Evolutionary conservation across 2,329 filamentous ascomycete genomes (phyloP).

Genomic region (Neophaeococcomyces aloes): DNA sequence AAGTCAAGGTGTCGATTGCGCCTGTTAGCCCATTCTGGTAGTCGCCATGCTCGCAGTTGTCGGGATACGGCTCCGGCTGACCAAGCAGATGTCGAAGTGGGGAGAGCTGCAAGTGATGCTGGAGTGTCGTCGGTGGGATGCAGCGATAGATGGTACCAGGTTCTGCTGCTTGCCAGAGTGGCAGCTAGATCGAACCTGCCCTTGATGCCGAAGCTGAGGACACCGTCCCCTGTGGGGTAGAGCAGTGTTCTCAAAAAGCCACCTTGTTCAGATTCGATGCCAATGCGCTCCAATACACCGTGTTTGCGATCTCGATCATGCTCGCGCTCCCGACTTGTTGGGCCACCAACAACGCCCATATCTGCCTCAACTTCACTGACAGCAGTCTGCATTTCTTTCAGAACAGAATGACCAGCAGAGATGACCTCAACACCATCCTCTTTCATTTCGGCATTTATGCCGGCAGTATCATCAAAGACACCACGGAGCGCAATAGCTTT

Average conservation of each 20-base stretch:
- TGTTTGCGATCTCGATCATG: constrained; percentile 72
- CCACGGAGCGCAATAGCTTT: constrained; percentile 84
- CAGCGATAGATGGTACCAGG: constrained; percentile 88
- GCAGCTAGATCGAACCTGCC: constrained; percentile 69
- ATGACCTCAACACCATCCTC: constrained; percentile 77
- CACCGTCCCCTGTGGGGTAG: constrained; percentile 65
- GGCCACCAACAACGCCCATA: constrained; percentile 60
- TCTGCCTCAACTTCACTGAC: constrained; percentile 67
- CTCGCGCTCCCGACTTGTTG: constrained; percentile 61
- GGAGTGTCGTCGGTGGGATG: constrained; percentile 86
- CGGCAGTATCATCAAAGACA: constrained; percentile 82
- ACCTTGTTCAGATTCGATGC: constrained; percentile 67
- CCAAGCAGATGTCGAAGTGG: constrained; percentile 72
- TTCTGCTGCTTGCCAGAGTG: constrained; percentile 69
- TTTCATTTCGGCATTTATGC: constrained; percentile 96
- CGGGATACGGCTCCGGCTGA: constrained; percentile 86
- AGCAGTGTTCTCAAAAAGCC: constrained; percentile 73
- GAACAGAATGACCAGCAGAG: constrained; percentile 64
- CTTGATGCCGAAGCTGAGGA: constrained; percentile 66
- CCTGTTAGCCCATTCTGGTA: constrained; percentile 94
- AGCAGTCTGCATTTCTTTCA: constrained; percentile 78
- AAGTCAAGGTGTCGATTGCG: constrained; percentile 87
- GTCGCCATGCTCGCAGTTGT: constrained; percentile 82
- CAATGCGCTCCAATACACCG: constrained; percentile 74
- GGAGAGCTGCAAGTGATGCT: constrained; percentile 59